Evolutionary conservation across 495 filamentous ascomycete species (phyloP).

Genomic region (Apiosordaria backusii): DNA sequence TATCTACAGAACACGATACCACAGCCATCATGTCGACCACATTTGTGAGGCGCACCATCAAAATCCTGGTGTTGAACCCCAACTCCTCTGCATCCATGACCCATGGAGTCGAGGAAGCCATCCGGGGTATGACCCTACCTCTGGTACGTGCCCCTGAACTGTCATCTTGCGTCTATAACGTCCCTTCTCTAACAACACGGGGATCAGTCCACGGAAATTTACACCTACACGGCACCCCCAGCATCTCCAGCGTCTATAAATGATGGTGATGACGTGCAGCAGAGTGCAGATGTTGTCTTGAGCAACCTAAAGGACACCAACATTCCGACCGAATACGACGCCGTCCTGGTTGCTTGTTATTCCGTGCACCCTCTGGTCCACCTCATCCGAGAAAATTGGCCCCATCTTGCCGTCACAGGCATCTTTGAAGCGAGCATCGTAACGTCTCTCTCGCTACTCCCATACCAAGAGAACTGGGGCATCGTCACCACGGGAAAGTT

Average conservation of each 20-base stretch:
- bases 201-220: constrained; percentile 39
- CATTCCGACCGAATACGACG: constrained; percentile 59
- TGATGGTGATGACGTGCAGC: constrained; percentile 52
- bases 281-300: constrained; percentile 53
- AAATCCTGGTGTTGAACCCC: constrained; percentile 83
- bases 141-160: constrained; percentile 34
- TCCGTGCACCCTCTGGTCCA: constrained; percentile 79
- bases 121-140: constrained; percentile 50
- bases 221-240: constrained; percentile 51
- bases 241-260: constrained; percentile 61
- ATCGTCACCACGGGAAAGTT: constrained; percentile 84
- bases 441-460: constrained; percentile 50
- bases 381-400: constrained; percentile 44
- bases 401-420: constrained; percentile 59
- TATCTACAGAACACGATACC: not conserved
- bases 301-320: constrained; percentile 39
- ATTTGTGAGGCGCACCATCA: constrained; percentile 31
- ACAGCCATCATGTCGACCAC: constrained; percentile 29
- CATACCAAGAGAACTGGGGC: constrained; percentile 60
- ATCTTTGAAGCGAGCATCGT: constrained; percentile 82
- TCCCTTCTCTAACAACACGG: constrained; percentile 50
- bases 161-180: constrained; percentile 25
- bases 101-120: constrained; percentile 60
- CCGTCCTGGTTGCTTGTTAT: constrained; percentile 83
- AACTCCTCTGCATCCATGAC: constrained; percentile 88